Conservation (phyloP, 805 yeast genomes). For the Ogataea paradorogensis region DNA sequence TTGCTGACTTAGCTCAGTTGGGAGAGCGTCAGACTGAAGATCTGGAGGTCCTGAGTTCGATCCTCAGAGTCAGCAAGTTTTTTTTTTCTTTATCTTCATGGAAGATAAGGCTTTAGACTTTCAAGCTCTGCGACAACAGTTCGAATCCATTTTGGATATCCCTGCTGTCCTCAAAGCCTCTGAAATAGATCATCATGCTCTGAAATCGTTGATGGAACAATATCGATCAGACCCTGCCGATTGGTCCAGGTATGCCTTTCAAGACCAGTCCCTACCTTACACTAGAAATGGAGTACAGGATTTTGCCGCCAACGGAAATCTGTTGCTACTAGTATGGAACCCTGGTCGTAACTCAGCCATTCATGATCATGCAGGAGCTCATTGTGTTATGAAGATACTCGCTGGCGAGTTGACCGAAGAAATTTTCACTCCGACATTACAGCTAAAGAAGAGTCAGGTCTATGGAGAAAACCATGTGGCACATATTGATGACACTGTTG, state of each 20-base stretch:
- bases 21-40: conserved; percentile 27
- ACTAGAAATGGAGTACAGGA: conserved; percentile 73
- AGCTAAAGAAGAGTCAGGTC: conserved; percentile 25
- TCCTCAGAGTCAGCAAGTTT: conserved; percentile 20
- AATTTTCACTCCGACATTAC: conserved; percentile 47
- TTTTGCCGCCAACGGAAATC: conserved; percentile 60
- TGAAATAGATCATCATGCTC: conserved; percentile 51
- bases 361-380: conserved; percentile 76
- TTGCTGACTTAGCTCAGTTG: conserved; percentile 25
- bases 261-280: conserved; percentile 49
- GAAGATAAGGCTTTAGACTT: conserved; percentile 3
- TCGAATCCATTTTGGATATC: conserved; percentile 1
- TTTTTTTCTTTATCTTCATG: conserved; percentile 8
- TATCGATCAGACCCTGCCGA: conserved; percentile 49
- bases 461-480: conserved; percentile 47
- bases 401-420: conserved; percentile 58
- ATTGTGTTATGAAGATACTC: conserved; percentile 70
- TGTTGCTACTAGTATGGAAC: conserved; percentile 66
- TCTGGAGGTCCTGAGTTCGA: conserved; percentile 25
- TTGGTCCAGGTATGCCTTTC: conserved; percentile 58
- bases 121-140: neutral
- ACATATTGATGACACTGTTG: conserved; percentile 63
- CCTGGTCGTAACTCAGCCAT: conserved; percentile 62
- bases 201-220: conserved; percentile 43
- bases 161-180: conserved; percentile 23